Base-by-base conservation (phyloP, 2,329 filamentous ascomycete species). In the Pseudogymnoascus pannorum region DNA sequence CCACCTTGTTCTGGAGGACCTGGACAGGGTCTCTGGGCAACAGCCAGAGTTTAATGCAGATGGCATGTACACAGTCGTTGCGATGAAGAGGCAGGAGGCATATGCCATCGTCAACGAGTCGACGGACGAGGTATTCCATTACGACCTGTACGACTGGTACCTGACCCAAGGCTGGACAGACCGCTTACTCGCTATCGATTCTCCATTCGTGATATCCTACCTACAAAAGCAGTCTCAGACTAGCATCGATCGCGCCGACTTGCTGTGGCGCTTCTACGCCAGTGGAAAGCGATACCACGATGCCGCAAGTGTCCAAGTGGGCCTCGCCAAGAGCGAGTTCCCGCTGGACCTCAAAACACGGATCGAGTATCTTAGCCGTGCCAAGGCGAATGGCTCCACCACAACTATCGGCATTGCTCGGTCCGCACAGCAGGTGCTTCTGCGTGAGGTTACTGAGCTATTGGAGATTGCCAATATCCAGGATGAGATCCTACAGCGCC, bases 131-230 rank as follows among this genome's bases (percentile, higher is more conserved):
- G 89, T 97, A 4, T 99, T 99, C 77, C 88, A 97, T 72, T 95
- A 91, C 64, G 91, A 91, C 69, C 81, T 99, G n/a, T 99, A 97
- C 72, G 92, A 97, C 70, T 99, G 94, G 93, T 99, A 99, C 74
- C 86, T 97, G 66, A 76, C 82, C 60, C 87, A 92, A 72, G 88
- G 89, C 16, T 92, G 90, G 86, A 88, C 85, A 8, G 91, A 97
- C 65, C 87, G 92, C 12, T 82, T 99, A 26, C 83, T 99, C 33
- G 86, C 88, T 35, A 91, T 94, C 59, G 84, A 92, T 62, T 96
- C 92, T 4, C 84, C 87, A 0, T 92, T 92, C 69, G 91, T 97
- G 24, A 83, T 95, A 42, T 89, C 87, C 2, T 99, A 96, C 72
- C 83, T 99, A 2, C 81, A 90, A 69, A 86, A 88, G 60, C 87